Evolutionary conservation across 805 yeast species (phyloP).

Genomic region (Suhomyces tanzawaensis): DNA sequence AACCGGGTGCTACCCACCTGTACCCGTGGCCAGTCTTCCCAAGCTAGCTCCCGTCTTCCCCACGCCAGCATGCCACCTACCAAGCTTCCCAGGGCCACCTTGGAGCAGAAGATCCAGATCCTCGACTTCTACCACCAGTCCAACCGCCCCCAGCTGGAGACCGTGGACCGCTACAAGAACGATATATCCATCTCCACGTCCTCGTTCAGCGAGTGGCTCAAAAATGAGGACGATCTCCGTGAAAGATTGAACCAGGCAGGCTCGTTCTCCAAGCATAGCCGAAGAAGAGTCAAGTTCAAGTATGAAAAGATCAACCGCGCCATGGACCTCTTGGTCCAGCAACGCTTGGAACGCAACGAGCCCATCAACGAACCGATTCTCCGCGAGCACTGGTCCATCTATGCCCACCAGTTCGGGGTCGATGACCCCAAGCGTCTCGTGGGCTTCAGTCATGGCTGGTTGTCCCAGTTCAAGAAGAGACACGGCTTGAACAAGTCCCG

Average conservation of each 20-base stretch:
- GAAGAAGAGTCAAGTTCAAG: conserved; percentile 50
- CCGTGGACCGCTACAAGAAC: conserved; percentile 51
- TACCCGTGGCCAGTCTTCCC: not conserved
- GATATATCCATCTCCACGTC: conserved; percentile 57
- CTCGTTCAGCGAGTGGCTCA: conserved; percentile 60
- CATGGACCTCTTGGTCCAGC: conserved; percentile 54
- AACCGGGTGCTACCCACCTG: too few relatives aligned
- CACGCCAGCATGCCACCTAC: conserved; percentile 9
- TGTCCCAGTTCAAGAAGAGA: conserved; percentile 57
- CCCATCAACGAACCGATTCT: conserved; percentile 55
- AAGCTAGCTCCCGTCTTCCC: not conserved
- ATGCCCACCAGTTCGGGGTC: conserved; percentile 55
- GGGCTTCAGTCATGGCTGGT: conserved; percentile 62
- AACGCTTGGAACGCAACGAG: conserved; percentile 40
- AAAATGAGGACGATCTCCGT: conserved; percentile 50
- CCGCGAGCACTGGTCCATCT: conserved; percentile 55
- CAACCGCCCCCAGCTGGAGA: conserved; percentile 54
- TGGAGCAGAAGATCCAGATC: conserved; percentile 57
- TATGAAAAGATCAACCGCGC: conserved; percentile 58
- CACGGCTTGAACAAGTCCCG: conserved; percentile 45
- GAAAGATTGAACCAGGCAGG: conserved; percentile 37
- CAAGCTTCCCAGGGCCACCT: conserved; percentile 49
- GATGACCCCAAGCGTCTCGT: conserved; percentile 57
- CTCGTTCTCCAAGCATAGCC: conserved; percentile 30
- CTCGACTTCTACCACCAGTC: conserved; percentile 49